Percentiles rank a stretch among this genome's conserved stretches.
phyloP scores from a whole-genome alignment of 2,329 filamentous ascomycete species.

The Sclerotinia minor region DNA sequence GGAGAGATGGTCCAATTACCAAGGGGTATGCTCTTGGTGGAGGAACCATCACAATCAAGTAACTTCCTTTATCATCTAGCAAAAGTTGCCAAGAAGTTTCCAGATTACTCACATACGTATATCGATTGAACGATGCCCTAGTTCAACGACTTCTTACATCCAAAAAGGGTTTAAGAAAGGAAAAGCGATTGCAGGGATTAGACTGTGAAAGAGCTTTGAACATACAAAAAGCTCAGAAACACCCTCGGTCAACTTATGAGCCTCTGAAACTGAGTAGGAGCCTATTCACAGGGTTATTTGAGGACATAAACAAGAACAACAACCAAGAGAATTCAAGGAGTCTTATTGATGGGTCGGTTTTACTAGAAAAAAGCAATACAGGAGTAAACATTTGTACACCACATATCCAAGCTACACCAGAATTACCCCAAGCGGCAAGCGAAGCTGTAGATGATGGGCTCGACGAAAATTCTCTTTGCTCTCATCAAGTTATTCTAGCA shows the following conservation, averaged over 20 bases:
- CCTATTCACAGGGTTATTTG: not conserved
- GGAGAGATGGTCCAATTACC: not conserved
- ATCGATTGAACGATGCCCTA: slow-evolving; percentile 2
- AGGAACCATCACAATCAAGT: not conserved
- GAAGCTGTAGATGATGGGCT: not conserved
- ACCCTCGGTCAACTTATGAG: not conserved
- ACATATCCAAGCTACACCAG: not conserved
- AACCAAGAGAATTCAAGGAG: not conserved
- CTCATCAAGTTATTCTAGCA: not conserved
- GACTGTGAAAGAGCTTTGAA: slow-evolving; percentile 1
- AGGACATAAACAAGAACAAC: not conserved
- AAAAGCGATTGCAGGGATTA: not conserved
- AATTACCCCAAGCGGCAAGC: not conserved
- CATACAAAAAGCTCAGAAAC: not conserved
- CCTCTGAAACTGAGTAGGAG: not conserved
- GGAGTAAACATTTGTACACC: not conserved
- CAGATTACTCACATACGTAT: not conserved
- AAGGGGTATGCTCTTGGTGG: not conserved
- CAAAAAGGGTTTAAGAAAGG: not conserved
- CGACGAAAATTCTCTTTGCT: not conserved
- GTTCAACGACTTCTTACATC: not conserved
- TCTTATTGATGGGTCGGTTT: not conserved
- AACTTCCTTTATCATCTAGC: slow-evolving; percentile 16
- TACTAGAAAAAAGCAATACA: not conserved
- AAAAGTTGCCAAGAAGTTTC: slow-evolving; percentile 6